These are phyloP conservation scores for Phytopythium chamaehyphon DNA, from an alignment of 352 stramenopile species.

Conservation along the genomic window DNA sequence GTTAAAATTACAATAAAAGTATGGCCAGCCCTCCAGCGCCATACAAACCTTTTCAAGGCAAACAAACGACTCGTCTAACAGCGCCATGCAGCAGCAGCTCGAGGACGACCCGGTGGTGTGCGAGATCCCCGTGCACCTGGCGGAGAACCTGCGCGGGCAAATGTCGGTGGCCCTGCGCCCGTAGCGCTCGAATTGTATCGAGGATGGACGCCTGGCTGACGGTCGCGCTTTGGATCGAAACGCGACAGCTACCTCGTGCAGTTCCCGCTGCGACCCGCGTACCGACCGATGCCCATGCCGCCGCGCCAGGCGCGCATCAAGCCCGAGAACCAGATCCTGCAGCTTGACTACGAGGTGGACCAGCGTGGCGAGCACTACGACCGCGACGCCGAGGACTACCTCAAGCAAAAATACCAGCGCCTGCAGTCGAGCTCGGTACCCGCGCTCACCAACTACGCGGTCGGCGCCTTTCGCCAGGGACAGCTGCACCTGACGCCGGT, in stretches of 20 bases:
- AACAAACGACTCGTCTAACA: too few species aligned
- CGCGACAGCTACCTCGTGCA: slow-evolving; percentile 63
- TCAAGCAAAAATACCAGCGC: slow-evolving; percentile 67
- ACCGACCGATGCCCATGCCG: slow-evolving; percentile 63
- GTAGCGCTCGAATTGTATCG: background rate
- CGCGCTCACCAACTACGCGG: slow-evolving; percentile 72
- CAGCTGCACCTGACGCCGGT: slow-evolving; percentile 79
- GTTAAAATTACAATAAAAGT: too few species aligned
- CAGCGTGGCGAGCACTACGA: slow-evolving; percentile 72
- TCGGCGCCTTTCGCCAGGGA: slow-evolving; percentile 75
- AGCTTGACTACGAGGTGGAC: slow-evolving; percentile 75
- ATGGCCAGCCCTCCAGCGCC: too few species aligned
- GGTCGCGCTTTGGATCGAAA: slow-evolving; percentile 5
- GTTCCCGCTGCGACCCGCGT: slow-evolving; percentile 74
- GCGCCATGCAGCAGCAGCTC: slow-evolving; percentile 2
- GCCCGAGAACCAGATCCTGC: slow-evolving; percentile 66
- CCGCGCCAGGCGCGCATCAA: slow-evolving; percentile 65
- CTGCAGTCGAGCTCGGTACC: slow-evolving; percentile 63
- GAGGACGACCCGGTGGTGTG: slow-evolving; percentile 76
- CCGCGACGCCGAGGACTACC: slow-evolving; percentile 72
- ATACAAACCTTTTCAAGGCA: too few species aligned
- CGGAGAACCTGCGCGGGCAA: slow-evolving; percentile 57
- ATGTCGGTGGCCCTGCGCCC: slow-evolving; percentile 37
- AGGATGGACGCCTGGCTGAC: slow-evolving; percentile 2
- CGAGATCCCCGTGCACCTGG: slow-evolving; percentile 83